Percentiles rank a stretch among this genome's conserved stretches.
Conservation (phyloP, 1,139 yeast species). For the Groenewaldozyma sp. region DNA sequence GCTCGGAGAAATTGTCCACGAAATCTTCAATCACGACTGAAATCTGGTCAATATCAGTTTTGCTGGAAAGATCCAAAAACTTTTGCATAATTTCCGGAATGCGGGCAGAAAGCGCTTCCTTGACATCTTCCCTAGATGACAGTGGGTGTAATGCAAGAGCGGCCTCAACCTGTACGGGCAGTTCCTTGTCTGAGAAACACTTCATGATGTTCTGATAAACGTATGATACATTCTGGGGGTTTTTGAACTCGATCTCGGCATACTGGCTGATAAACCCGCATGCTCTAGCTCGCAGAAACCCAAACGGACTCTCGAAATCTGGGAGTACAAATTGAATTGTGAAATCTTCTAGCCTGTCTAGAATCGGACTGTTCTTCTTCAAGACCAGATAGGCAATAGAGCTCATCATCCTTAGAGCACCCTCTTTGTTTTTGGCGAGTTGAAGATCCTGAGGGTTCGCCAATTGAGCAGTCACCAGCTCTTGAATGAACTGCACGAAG, state of each 20-base stretch:
- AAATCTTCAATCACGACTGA: conserved; percentile 93
- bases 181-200: conserved; percentile 45
- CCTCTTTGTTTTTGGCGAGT: conserved; percentile 67
- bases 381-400: conserved; percentile 54
- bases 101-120: conserved; percentile 54
- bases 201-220: conserved; percentile 61
- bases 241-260: conserved; percentile 51
- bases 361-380: conserved; percentile 48
- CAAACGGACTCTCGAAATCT: conserved; percentile 51
- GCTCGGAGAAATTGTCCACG: conserved; percentile 80
- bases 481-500: conserved; percentile 57
- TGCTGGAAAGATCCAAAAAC: conserved; percentile 63
- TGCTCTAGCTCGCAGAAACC: conserved; percentile 77
- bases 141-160: conserved; percentile 81
- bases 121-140: conserved; percentile 54
- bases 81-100: conserved; percentile 80
- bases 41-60: conserved; percentile 78
- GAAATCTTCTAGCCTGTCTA: conserved; percentile 59
- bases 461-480: conserved; percentile 39
- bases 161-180: conserved; percentile 79
- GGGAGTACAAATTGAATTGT: conserved; percentile 61
- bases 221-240: conserved; percentile 40
- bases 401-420: conserved; percentile 71
- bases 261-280: conserved; percentile 69
- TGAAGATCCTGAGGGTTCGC: conserved; percentile 40